phyloP scores from a whole-genome alignment of 176 grass and related monocot species.

The Hordeum marinum region DNA sequence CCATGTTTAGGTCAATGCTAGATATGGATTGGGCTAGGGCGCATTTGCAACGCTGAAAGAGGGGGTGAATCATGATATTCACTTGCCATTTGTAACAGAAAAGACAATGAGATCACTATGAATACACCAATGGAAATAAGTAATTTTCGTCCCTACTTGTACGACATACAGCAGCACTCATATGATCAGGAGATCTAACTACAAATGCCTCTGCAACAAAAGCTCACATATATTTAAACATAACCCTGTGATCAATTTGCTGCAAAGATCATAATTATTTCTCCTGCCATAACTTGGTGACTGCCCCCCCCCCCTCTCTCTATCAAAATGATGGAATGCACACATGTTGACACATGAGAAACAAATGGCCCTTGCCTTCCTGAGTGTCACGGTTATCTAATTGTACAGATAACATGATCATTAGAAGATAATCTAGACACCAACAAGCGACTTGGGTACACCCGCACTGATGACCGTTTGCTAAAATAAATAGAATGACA shows the following conservation, averaged over 20 bases:
- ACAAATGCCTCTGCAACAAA: background rate
- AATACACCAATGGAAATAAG: background rate
- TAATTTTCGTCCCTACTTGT: background rate
- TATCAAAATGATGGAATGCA: background rate
- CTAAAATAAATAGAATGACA: background rate
- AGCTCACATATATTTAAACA: background rate
- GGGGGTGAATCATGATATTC: background rate
- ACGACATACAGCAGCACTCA: background rate
- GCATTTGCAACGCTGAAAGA: background rate
- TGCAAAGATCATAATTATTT: background rate
- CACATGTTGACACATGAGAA: background rate
- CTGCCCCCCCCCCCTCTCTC: background rate
- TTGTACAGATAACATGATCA: background rate
- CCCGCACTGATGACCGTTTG: background rate
- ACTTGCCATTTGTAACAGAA: background rate
- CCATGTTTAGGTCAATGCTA: background rate
- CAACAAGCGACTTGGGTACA: background rate
- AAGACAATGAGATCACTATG: too few relatives aligned
- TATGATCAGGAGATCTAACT: background rate
- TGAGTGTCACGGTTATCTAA: background rate
- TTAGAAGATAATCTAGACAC: background rate
- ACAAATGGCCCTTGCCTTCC: background rate
- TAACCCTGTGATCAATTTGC: background rate
- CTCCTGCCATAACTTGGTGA: background rate
- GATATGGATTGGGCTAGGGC: background rate